Evolutionary conservation across 2,329 filamentous ascomycete species (phyloP).

Genomic region (Cladosporium sp.): DNA sequence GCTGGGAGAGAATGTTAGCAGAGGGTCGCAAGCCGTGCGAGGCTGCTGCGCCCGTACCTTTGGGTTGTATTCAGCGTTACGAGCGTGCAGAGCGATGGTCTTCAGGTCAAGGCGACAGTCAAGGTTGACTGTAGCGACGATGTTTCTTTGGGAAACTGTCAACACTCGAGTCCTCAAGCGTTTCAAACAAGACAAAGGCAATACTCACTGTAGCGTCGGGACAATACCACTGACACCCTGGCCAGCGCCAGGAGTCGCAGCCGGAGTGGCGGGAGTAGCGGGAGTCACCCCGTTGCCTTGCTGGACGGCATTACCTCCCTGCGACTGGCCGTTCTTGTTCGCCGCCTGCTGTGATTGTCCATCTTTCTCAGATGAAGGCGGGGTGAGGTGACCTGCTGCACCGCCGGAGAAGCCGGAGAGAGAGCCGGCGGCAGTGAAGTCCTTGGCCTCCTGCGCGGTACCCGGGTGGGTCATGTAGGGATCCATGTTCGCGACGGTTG

Average conservation of each 20-base stretch:
- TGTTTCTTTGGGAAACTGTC: constrained; percentile 65
- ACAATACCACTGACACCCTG: constrained; percentile 84
- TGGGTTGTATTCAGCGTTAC: constrained; percentile 97
- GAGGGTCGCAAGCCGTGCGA: constrained; percentile 28
- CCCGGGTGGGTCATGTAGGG: constrained; percentile 78
- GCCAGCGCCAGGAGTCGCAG: constrained; percentile 79
- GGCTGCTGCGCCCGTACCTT: constrained; percentile 60
- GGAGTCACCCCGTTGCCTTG: constrained; percentile 54
- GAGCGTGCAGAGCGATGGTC: constrained; percentile 95
- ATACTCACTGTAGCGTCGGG: constrained; percentile 95
- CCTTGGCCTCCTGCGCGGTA: constrained; percentile 89
- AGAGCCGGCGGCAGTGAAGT: constrained; percentile 87
- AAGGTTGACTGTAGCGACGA: constrained; percentile 97
- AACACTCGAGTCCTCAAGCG: constrained; percentile 24
- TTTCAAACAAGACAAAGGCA: constrained; percentile 28
- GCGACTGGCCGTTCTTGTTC: constrained; percentile 48
- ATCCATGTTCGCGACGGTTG: constrained; percentile 61
- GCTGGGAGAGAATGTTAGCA: constrained; percentile 48
- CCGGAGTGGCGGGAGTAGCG: constrained; percentile 85
- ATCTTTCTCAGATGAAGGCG: constrained; percentile 69
- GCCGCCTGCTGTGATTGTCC: constrained; percentile 48
- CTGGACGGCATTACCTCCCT: constrained; percentile 51
- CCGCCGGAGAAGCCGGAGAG: constrained; percentile 80
- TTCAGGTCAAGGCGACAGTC: constrained; percentile 96
- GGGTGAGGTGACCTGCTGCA: constrained; percentile 69